Percentiles rank a stretch among this genome's conserved stretches.
phyloP scores from a whole-genome alignment of 2,329 filamentous ascomycete genomes.

The Aureobasidium leucospermi region DNA sequence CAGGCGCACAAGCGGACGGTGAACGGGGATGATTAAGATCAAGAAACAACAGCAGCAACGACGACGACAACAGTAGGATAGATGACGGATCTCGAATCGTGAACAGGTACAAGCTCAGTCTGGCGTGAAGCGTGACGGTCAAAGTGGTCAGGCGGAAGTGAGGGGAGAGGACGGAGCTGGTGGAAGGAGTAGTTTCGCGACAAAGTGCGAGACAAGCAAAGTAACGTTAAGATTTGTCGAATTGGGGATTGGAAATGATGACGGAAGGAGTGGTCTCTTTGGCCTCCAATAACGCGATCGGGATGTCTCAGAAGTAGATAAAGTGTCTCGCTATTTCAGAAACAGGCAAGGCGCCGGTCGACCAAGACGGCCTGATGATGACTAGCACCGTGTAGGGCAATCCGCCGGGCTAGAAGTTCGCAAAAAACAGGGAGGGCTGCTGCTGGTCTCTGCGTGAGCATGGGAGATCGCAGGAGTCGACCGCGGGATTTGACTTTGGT shows the following conservation, averaged over 20 bases:
- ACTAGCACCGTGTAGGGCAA: background rate
- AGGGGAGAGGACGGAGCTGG: background rate
- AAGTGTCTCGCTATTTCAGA: slow-evolving; percentile 12
- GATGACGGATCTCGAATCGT: background rate
- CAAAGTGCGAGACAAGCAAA: slow-evolving; percentile 12
- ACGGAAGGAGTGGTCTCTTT: background rate
- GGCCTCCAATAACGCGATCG: slow-evolving; percentile 9
- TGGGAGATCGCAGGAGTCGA: slow-evolving; percentile 9
- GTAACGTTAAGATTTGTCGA: slow-evolving; percentile 10
- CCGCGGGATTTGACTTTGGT: slow-evolving; percentile 5
- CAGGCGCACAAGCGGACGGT: slow-evolving; percentile 8
- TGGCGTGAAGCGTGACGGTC: slow-evolving; percentile 2
- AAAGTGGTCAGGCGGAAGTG: background rate
- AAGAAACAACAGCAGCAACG: background rate
- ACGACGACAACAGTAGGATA: background rate
- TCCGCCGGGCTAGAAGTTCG: slow-evolving; percentile 1
- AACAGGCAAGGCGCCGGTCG: slow-evolving; percentile 1
- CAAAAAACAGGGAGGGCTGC: slow-evolving; percentile 2
- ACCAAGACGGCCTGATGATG: slow-evolving; percentile 9
- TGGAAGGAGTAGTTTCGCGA: background rate
- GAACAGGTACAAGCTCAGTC: background rate
- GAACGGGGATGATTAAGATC: background rate
- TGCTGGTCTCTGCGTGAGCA: background rate
- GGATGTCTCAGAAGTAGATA: slow-evolving; percentile 12
- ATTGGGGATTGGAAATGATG: background rate